Evolutionary conservation across 2,329 filamentous ascomycete genomes (phyloP).

Genomic region (Neodidymelliopsis sp.): DNA sequence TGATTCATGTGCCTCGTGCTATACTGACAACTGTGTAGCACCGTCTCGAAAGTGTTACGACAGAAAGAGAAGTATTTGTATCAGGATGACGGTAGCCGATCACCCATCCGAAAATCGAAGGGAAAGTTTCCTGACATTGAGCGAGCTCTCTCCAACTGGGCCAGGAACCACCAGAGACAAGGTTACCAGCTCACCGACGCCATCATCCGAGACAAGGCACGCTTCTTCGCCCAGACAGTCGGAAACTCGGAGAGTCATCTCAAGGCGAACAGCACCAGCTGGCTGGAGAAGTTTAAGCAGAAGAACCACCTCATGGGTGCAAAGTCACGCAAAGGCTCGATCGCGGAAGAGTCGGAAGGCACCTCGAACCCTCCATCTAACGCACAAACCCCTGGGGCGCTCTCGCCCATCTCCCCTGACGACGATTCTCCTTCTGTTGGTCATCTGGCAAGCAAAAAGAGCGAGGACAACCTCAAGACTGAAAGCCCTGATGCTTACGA

Average conservation of each 20-base stretch:
- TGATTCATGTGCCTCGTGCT: conserved; percentile 11
- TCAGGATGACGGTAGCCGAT: conserved; percentile 78
- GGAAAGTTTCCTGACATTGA: conserved; percentile 91
- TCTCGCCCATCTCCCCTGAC: conserved; percentile 77
- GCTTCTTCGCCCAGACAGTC: conserved; percentile 78
- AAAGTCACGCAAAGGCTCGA: conserved; percentile 62
- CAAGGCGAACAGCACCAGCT: conserved; percentile 75
- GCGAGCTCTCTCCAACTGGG: conserved; percentile 86
- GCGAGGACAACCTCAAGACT: conserved; percentile 70
- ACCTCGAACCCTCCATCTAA: conserved; percentile 63
- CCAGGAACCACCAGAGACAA: conserved; percentile 78
- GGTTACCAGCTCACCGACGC: conserved; percentile 77
- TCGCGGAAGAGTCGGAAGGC: conserved; percentile 72
- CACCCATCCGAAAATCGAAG: conserved; percentile 82
- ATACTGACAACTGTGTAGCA: conserved; percentile 64
- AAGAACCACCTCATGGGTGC: conserved; percentile 73
- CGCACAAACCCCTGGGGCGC: conserved; percentile 68
- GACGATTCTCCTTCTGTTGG: conserved; percentile 74
- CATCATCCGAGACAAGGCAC: conserved; percentile 85
- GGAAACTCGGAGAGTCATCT: conserved; percentile 74
- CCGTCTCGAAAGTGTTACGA: conserved; percentile 96
- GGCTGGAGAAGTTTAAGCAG: conserved; percentile 96
- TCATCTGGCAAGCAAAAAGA: conserved; percentile 67
- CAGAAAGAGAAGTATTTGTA: conserved; percentile 95
- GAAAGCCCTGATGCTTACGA: conserved; percentile 67